Evolutionary conservation across 139 green algal species (phyloP).

Genomic region (Asterochloris erici): DNA sequence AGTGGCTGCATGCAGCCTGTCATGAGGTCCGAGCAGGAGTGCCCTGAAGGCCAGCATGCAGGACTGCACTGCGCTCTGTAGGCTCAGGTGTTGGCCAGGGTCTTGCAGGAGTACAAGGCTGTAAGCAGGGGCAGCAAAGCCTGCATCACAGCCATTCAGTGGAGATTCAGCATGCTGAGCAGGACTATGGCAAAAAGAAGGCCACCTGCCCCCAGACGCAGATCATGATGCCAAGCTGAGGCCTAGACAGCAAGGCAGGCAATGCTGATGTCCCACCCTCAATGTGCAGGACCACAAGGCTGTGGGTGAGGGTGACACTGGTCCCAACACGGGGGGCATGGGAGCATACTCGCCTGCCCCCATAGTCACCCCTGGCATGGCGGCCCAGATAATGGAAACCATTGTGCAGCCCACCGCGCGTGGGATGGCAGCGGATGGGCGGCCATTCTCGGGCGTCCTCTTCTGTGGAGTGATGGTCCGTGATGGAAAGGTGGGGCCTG

Average conservation of each 20-base stretch:
- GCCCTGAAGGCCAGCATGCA: too few relatives aligned
- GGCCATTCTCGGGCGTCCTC: constrained; percentile 86
- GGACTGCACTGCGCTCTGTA: too few relatives aligned
- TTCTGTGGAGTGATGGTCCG: constrained; percentile 99
- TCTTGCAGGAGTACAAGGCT: too few relatives aligned
- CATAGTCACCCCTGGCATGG: constrained; percentile 72
- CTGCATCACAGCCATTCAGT: too few relatives aligned
- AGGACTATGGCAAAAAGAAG: not conserved
- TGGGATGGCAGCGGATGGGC: constrained; percentile 83
- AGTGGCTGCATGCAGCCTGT: too few relatives aligned
- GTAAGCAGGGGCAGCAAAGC: too few relatives aligned
- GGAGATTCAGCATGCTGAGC: too few relatives aligned
- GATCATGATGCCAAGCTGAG: not conserved
- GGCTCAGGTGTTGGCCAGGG: too few relatives aligned
- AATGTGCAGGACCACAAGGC: constrained; percentile 92
- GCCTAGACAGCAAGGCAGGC: not conserved
- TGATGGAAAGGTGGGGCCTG: constrained; percentile 49
- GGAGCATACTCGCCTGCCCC: constrained; percentile 95
- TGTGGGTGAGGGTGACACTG: constrained; percentile 91
- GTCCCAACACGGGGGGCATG: constrained; percentile 98
- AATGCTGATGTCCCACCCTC: not conserved
- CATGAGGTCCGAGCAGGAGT: too few relatives aligned
- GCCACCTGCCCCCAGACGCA: not conserved
- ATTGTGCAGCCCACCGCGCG: constrained; percentile 85
- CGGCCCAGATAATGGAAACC: constrained; percentile 68